Base-by-base conservation (phyloP, 306 rosid genomes). In the Quercus bicolor region DNA sequence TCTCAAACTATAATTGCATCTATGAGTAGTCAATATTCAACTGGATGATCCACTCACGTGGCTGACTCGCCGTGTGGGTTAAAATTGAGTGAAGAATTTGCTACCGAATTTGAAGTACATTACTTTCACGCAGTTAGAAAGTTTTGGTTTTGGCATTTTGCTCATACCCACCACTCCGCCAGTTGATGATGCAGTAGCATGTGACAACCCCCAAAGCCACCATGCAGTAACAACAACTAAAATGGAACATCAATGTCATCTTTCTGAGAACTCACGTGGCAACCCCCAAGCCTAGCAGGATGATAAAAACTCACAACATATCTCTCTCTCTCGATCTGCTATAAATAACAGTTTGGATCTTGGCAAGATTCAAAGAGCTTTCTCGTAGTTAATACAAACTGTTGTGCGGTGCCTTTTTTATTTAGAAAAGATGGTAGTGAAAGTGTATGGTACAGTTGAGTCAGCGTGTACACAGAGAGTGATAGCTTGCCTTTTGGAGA, bases 381-480 rank as follows among this genome's bases (percentile, higher is more conserved):
- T 40, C 11, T 2, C 11, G 11, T 40, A 40, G 45, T 2, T 2
- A 8, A 40, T 40, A 40, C 45, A 40, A 40, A 40, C 45, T 40
- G 12, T 8, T 8, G 12, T 40, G 45, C 11, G 45, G 45, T 40
- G 45, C 12, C 45, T 0, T 40, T 40, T 40, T 40, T 40, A 8
- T 40, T 40, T 40, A 8, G 45, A 40, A 40, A 48, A 80, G 74
- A 92, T 89, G 97, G 94, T 61, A 6, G 89, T 91, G 73, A 93
- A 89, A 80, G 92, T 93, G 0, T 89, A 85, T 52, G 91, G 89
- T 15, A 29, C 85, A 33, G 9, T 54, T 1, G 60, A 12, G 34
- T 72, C 91, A 71, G 94, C 87, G 0, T 91, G 97, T 76, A 75
- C 92, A 19, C 97, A 91, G 40, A 88, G 96, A 59, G 96, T 91